These are phyloP conservation scores for Boletus smithii DNA, from an alignment of 1,284 basidiomycete species.

Conservation along the genomic window DNA sequence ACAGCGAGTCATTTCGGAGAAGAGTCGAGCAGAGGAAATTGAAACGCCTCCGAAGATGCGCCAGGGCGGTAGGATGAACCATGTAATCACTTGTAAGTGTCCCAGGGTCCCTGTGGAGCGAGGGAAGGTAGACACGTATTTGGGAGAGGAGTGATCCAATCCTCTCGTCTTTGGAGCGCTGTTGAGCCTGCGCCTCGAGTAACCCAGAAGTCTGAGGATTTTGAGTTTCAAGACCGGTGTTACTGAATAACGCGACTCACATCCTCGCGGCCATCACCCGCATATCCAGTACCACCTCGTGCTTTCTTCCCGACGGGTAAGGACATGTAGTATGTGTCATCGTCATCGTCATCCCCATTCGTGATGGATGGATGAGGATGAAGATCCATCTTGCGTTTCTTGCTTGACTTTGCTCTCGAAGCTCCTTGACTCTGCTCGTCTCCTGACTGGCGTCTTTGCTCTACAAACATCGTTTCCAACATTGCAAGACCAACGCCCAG, in stretches of 20 bases:
- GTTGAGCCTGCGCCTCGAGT: conserved; percentile 67
- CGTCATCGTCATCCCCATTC: conserved; percentile 54
- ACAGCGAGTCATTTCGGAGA: conserved; percentile 83
- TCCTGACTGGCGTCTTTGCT: conserved; percentile 47
- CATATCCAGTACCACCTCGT: conserved; percentile 82
- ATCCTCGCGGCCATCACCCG: conserved; percentile 75
- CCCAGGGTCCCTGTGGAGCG: conserved; percentile 66
- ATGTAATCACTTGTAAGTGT: conserved; percentile 81
- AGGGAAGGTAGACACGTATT: conserved; percentile 78
- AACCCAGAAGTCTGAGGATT: conserved; percentile 68
- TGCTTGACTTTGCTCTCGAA: conserved; percentile 40
- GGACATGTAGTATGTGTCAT: conserved; percentile 46
- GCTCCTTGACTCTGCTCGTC: conserved; percentile 37
- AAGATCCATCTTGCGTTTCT: conserved; percentile 50
- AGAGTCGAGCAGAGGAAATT: conserved; percentile 81
- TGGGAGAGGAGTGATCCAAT: conserved; percentile 64
- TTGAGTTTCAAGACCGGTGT: conserved; percentile 3
- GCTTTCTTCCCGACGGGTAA: conserved; percentile 53
- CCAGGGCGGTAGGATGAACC: conserved; percentile 83
- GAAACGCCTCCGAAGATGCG: conserved; percentile 85
- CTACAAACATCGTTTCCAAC: conserved; percentile 67
- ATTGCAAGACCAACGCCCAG: conserved; percentile 81
- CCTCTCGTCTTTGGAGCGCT: conserved; percentile 66
- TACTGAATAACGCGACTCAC: conserved; percentile 45
- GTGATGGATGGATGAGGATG: conserved; percentile 27